A percentile compares a stretch with the other conserved stretches of the same genome.
These are phyloP conservation scores for Rhizopogon rudus DNA, from an alignment of 768 basidiomycete genomes.

Conservation along the genomic window DNA sequence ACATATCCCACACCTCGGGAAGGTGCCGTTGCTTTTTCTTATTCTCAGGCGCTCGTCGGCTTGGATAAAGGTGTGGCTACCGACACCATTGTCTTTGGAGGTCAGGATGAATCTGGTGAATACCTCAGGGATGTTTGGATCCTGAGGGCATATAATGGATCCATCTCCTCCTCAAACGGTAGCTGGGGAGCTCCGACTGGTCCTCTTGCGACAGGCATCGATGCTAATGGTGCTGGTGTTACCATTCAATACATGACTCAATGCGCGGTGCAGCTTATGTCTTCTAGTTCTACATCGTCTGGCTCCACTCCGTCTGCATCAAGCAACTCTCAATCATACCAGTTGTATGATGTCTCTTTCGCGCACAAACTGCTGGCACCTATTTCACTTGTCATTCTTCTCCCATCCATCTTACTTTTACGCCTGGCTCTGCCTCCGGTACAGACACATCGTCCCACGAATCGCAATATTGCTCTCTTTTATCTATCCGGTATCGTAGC, in stretches of 20 bases:
- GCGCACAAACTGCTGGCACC: conserved; percentile 44
- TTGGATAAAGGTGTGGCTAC: conserved; percentile 39
- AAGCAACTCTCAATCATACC: conserved; percentile 17
- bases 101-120: conserved; percentile 58
- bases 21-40: conserved; percentile 65
- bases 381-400: conserved; percentile 40
- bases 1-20: conserved; percentile 63
- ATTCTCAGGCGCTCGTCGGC: conserved; percentile 51
- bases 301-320: conserved; percentile 13
- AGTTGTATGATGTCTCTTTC: conserved; percentile 38
- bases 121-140: conserved; percentile 78
- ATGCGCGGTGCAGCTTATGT: conserved; percentile 45
- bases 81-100: conserved; percentile 79
- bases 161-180: conserved; percentile 47
- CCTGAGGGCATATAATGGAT: conserved; percentile 65
- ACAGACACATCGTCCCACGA: conserved; percentile 13
- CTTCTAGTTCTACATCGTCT: conserved; percentile 18
- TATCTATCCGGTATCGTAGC: conserved; percentile 35
- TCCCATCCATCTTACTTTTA: conserved; percentile 36
- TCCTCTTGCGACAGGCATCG: conserved; percentile 51
- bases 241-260: conserved; percentile 49
- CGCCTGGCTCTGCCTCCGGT: conserved; percentile 39
- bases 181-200: conserved; percentile 70
- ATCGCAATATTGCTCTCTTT: conserved; percentile 23
- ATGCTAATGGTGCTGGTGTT: conserved; percentile 68